Evolutionary conservation across 2,329 filamentous ascomycete species (phyloP), one percentile per base, ranked within the genome.

Genomic region (Sphaerulina vaccinii): DNA sequence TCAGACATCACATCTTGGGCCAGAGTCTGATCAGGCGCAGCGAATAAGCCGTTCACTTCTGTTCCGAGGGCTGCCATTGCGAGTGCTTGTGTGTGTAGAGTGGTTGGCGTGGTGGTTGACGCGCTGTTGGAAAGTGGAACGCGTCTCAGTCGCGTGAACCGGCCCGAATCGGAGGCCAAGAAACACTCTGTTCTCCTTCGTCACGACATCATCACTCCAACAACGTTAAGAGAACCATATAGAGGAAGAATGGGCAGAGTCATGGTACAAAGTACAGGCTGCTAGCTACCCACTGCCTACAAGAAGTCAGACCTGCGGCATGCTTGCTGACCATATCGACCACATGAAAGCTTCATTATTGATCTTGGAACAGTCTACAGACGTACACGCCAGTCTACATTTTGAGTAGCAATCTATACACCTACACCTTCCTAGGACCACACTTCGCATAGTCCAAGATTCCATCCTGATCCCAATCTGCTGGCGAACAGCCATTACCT

Each of bases 1-100:
- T 96, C 91, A 47, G 79, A 75, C 58, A 90, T 75, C 51, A 97
- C 81, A 70, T 97, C 92, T 58, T 84, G 75, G 56, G 89, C 82
- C 5, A 97, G 77, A 32, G 80, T 73, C 55, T 52, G 47, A 19
- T 65, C 63, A 2, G 70, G 77, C 65, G 63, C 74, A 54, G 71
- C 77, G 71, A 82, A 92, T 74, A 75, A 75, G 66, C 79, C 75
- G 54, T 80, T 79, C 61, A 85, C 74, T 62, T 83, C 78, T 33
- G 70, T 70, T 43, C 72, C 71, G n/a, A 65, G 60, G 54, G 78
- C 75, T 36, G 76, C 74, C 79, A 81, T 82, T 37, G 15, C 43
- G 39, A 23, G 8, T 24, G n/a, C 18, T 37, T 18, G 37, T n/a
- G 35, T 19, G 29, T 33, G 38, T 47, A 22, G 7, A 37, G 50